Evolutionary conservation across 2,329 filamentous ascomycete genomes (phyloP).

Genomic region (Saccharata proteae): DNA sequence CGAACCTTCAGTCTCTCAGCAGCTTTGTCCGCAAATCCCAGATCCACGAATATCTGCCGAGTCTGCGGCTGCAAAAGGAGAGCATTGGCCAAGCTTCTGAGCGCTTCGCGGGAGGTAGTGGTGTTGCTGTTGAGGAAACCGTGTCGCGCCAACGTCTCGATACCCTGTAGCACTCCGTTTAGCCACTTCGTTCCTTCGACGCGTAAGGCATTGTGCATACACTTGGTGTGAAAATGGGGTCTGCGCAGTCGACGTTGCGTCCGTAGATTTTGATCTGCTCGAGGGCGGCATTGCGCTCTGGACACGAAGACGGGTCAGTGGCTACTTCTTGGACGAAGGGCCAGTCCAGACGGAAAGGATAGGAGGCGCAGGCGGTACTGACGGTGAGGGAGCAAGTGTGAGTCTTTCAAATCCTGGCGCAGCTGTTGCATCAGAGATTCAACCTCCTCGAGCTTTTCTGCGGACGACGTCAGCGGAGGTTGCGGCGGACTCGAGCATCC

Average conservation of each 20-base stretch:
- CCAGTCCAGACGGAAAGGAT: neutral
- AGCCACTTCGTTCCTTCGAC: too few species aligned
- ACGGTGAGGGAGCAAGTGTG: constrained; percentile 49
- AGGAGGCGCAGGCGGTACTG: constrained; percentile 18
- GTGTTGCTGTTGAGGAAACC: constrained; percentile 55
- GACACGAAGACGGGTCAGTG: constrained; percentile 2
- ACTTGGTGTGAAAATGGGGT: constrained; percentile 72
- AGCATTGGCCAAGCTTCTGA: constrained; percentile 77
- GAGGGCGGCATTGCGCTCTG: constrained; percentile 50
- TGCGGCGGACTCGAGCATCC: too few species aligned
- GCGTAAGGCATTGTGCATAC: constrained; percentile 35
- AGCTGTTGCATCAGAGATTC: constrained; percentile 51
- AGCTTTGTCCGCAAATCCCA: constrained; percentile 54
- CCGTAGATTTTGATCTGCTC: constrained; percentile 66
- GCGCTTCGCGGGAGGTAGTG: constrained; percentile 55
- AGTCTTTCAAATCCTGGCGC: constrained; percentile 47
- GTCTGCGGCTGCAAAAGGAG: constrained; percentile 57
- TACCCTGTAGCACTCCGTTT: constrained; percentile 57
- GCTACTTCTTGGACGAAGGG: too few species aligned
- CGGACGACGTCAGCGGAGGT: constrained; percentile 2
- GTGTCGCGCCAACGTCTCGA: constrained; percentile 58
- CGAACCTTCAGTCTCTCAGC: constrained; percentile 54
- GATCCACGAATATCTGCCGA: constrained; percentile 60
- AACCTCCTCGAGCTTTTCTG: constrained; percentile 59
- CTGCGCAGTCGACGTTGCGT: constrained; percentile 57